Evolutionary conservation across 805 yeast species (phyloP).

Genomic region (Martiniozyma abietophila): DNA sequence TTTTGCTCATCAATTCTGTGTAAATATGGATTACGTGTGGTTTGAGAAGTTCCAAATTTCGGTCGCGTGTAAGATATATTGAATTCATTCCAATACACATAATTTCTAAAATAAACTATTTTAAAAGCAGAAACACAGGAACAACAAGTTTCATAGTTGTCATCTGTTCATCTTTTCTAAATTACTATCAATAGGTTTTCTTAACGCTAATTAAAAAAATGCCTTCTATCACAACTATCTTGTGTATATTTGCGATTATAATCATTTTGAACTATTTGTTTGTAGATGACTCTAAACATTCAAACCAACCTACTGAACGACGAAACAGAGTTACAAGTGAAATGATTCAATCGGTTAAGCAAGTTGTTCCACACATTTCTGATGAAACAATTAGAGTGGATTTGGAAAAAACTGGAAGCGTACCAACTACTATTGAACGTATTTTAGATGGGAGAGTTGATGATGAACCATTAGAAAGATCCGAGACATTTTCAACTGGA

Average conservation of each 20-base stretch:
- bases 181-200: neutral
- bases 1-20: too few relatives aligned
- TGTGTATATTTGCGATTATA: constrained; percentile 39
- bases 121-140: too few relatives aligned
- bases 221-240: constrained; percentile 42
- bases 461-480: constrained; percentile 41
- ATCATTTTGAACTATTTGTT: constrained; percentile 59
- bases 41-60: too few relatives aligned
- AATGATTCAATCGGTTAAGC: constrained; percentile 82
- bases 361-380: constrained; percentile 67
- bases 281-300: constrained; percentile 22
- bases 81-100: too few relatives aligned
- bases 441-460: constrained; percentile 40
- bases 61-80: too few relatives aligned
- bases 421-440: constrained; percentile 70
- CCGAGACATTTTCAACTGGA: constrained; percentile 15
- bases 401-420: constrained; percentile 68
- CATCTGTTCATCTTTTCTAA: neutral
- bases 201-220: constrained; percentile 14
- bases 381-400: constrained; percentile 65
- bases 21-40: too few relatives aligned
- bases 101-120: too few relatives aligned
- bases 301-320: neutral
- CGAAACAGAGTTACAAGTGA: constrained; percentile 34
- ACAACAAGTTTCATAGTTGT: too few relatives aligned